phyloP scores from a whole-genome alignment of 768 basidiomycete genomes.

The Dendrothele bispora region DNA sequence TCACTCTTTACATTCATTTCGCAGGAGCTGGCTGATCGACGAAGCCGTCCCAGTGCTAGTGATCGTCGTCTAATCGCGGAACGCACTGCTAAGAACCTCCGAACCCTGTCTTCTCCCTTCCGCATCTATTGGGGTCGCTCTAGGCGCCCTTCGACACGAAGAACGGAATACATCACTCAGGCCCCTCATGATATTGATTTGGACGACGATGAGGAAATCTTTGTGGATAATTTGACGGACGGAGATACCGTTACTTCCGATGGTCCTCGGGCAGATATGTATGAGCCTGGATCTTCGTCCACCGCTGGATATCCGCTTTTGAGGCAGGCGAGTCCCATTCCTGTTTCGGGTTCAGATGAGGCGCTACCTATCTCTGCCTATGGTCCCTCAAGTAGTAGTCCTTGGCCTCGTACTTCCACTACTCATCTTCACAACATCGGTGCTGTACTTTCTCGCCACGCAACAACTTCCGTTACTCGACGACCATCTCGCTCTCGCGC shows the following conservation, averaged over 20 bases:
- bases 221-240: constrained; percentile 46
- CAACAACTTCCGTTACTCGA: constrained; percentile 62
- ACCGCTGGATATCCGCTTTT: neutral
- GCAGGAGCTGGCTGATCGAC: constrained; percentile 79
- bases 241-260: constrained; percentile 40
- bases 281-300: constrained; percentile 57
- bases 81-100: constrained; percentile 63
- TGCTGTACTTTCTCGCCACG: constrained; percentile 47
- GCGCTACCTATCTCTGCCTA: neutral
- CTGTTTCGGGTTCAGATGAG: neutral
- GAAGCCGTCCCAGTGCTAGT: constrained; percentile 45
- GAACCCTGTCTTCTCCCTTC: constrained; percentile 50
- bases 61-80: constrained; percentile 69
- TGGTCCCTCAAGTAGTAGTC: constrained; percentile 16
- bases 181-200: constrained; percentile 57
- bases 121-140: constrained; percentile 53
- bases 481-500: constrained; percentile 54
- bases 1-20: too few species aligned
- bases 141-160: neutral
- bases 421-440: constrained; percentile 17
- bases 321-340: constrained; percentile 2
- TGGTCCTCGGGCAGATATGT: constrained; percentile 59
- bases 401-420: constrained; percentile 30
- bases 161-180: constrained; percentile 49
- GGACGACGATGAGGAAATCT: constrained; percentile 66